Conservation (phyloP, 1,284 basidiomycete species). For the Thecaphora frezii region DNA sequence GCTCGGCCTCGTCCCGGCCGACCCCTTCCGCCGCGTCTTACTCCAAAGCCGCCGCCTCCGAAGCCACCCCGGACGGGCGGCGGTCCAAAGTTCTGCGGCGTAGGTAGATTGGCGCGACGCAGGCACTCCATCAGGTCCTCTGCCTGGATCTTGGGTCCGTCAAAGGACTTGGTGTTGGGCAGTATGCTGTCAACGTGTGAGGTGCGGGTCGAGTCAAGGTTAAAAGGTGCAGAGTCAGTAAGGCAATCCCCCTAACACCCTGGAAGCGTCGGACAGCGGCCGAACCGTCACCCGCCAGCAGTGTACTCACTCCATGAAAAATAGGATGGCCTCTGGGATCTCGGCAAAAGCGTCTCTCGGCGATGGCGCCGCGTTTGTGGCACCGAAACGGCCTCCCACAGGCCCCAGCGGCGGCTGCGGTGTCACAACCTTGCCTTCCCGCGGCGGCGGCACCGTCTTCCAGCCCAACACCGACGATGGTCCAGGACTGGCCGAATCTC, state of each 20-base stretch:
- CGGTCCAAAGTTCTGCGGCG: conserved; percentile 1
- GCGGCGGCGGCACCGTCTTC: conserved; percentile 50
- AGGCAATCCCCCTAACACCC: too few relatives aligned
- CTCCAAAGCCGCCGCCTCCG: neutral
- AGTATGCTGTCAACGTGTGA: too few relatives aligned
- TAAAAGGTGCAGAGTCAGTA: too few relatives aligned
- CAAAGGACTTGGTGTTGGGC: conserved; percentile 33
- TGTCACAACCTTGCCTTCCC: neutral
- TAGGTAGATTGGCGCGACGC: conserved; percentile 30
- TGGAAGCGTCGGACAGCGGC: too few relatives aligned
- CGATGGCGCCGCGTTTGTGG: too few relatives aligned
- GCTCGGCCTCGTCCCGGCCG: neutral
- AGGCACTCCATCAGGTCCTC: conserved; percentile 47
- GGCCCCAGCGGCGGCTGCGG: neutral
- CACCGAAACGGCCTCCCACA: conserved; percentile 4
- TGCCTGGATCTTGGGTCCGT: conserved; percentile 37
- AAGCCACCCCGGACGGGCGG: neutral
- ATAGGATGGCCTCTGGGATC: too few relatives aligned
- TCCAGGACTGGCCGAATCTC: conserved; percentile 59
- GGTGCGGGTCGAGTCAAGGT: too few relatives aligned
- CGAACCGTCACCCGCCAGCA: too few relatives aligned
- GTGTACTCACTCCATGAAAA: too few relatives aligned
- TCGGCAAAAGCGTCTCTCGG: too few relatives aligned
- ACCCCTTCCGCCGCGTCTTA: neutral
- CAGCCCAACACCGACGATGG: neutral